Evolutionary conservation across 495 filamentous ascomycete species (phyloP), one percentile per base, ranked within the genome.

Genomic region (Echria macrotheca): DNA sequence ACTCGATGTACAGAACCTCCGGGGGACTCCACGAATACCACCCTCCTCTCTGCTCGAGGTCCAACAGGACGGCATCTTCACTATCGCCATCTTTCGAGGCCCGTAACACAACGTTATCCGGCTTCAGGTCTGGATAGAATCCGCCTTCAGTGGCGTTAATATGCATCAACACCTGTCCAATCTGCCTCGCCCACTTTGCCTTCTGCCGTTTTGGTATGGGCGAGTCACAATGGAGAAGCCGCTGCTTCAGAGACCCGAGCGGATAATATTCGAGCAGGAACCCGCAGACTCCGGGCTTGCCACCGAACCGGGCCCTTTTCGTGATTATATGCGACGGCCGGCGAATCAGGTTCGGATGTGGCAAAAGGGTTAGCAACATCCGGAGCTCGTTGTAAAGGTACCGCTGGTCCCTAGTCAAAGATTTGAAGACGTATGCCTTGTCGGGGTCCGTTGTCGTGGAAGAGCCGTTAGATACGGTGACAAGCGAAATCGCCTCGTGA

Each of bases 301-400:
- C 60, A 2, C 68, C 68, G 40, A 70, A 70, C 15, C 58, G 43
- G 21, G 45, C 58, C 24, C 47, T 54, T 26, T 63, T 64, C 1
- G 57, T 59, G 7, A 71, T 64, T 15, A 69, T 23, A 22, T 60
- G 58, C 1, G 53, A 18, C 40, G 68, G 67, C 10, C 47, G 38
- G 0, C 47, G 39, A 8, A 66, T 44, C n/a, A 69, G 26, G 29
- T 68, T 59, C 3, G 54, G 54, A 40, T 69, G 67, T 2, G 53
- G 42, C 0, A 18, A 15, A 8, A 68, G 25, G 3, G 52, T 49
- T 0, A 69, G 53, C 1, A 70, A 53, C 31, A 59, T 60, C 43
- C 67, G 66, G n/a, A 70, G 59, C 48, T 70, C 67, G 43, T 69
- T 59, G 53, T 70, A 70, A 36, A 71, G 45, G 45, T 62, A 60